Evolutionary conservation across 352 stramenopile genomes (phyloP).

Genomic region (Phytophthora colocasiae): DNA sequence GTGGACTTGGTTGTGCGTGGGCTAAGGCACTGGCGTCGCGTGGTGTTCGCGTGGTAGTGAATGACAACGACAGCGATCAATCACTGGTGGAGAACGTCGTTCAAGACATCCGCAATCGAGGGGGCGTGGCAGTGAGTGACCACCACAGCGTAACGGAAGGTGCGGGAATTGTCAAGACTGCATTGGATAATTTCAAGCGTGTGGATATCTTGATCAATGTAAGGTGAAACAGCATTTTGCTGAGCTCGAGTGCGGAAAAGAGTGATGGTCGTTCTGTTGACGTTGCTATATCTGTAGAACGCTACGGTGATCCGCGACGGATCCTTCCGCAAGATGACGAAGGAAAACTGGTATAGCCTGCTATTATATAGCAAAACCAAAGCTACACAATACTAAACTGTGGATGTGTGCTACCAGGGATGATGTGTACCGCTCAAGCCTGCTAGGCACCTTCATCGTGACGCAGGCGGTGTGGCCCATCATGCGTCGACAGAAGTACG

Average conservation of each 20-base stretch:
- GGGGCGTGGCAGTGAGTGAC: slow-evolving; percentile 57
- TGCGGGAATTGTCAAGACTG: slow-evolving; percentile 49
- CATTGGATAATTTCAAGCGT: slow-evolving; percentile 53
- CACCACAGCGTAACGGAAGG: slow-evolving; percentile 62
- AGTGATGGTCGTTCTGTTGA: slow-evolving; percentile 18
- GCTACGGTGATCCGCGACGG: slow-evolving; percentile 75
- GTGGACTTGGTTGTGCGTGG: slow-evolving; percentile 62
- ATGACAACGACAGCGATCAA: slow-evolving; percentile 68
- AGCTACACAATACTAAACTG: neutral
- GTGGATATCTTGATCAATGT: slow-evolving; percentile 85
- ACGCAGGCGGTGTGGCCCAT: slow-evolving; percentile 73
- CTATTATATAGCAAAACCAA: neutral
- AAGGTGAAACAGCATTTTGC: slow-evolving; percentile 16
- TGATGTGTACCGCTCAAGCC: slow-evolving; percentile 63
- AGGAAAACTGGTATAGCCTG: slow-evolving; percentile 54
- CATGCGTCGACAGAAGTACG: slow-evolving; percentile 78
- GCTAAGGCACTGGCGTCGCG: slow-evolving; percentile 54
- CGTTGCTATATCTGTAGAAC: slow-evolving; percentile 46
- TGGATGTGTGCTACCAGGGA: slow-evolving; percentile 44
- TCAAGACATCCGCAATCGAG: slow-evolving; percentile 36
- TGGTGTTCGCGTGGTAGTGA: slow-evolving; percentile 66
- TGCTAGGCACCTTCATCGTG: slow-evolving; percentile 68
- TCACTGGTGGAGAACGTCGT: slow-evolving; percentile 58
- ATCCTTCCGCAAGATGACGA: slow-evolving; percentile 80
- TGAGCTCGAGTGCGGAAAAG: slow-evolving; percentile 6